Percentiles rank a stretch among this genome's conserved stretches.
phyloP scores from a whole-genome alignment of 371 early-diverging fungal genomes.

The Mucor sp. region DNA sequence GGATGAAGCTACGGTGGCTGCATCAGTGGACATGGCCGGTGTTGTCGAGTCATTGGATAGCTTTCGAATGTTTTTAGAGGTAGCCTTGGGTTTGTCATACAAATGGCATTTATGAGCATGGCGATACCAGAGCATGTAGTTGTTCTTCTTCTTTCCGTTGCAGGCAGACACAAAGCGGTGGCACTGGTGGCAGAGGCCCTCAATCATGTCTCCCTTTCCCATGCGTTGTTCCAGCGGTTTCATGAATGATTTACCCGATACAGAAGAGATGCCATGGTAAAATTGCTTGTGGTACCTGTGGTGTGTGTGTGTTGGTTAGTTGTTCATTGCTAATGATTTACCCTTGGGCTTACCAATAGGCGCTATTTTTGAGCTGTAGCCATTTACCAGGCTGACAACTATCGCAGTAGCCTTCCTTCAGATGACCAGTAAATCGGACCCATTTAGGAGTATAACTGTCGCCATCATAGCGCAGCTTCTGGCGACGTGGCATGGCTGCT shows the following conservation, averaged over 20 bases:
- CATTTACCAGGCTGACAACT: constrained; percentile 79
- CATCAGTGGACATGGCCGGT: not conserved
- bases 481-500: constrained; percentile 48
- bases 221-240: constrained; percentile 68
- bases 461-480: constrained; percentile 64
- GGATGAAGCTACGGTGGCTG: not conserved
- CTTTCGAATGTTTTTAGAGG: constrained; percentile 8
- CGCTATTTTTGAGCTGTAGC: constrained; percentile 88
- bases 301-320: not conserved
- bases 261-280: constrained; percentile 80
- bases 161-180: constrained; percentile 74
- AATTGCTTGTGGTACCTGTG: constrained; percentile 86
- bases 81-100: constrained; percentile 25
- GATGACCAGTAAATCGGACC: constrained; percentile 73
- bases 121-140: constrained; percentile 72
- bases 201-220: constrained; percentile 57
- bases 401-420: constrained; percentile 84
- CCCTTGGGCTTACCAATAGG: constrained; percentile 66
- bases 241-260: constrained; percentile 74
- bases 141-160: constrained; percentile 65
- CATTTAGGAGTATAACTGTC: constrained; percentile 84
- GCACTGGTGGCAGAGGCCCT: constrained; percentile 85
- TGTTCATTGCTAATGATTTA: not conserved
- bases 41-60: not conserved
- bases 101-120: constrained; percentile 74